Percentiles rank a stretch among this genome's conserved stretches.
Conservation (phyloP, 768 basidiomycete genomes). For the Termitomyces sp. region DNA sequence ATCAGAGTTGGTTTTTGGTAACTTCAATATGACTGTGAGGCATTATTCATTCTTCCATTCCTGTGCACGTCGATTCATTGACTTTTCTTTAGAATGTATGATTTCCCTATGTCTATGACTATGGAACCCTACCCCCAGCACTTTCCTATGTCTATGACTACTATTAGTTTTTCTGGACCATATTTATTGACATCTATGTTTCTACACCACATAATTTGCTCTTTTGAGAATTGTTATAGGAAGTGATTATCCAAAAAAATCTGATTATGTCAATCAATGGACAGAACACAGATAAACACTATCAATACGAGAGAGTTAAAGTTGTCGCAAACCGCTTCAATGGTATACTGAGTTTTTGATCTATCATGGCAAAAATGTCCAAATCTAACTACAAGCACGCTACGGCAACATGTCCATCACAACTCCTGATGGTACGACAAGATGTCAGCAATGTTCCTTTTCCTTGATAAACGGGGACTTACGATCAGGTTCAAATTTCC, state of each 20-base stretch:
- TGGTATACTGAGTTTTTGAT: slow-evolving; percentile 10
- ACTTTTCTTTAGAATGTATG: neutral
- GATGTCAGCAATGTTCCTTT: neutral
- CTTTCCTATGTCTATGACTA: too few species aligned
- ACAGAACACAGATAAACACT: slow-evolving; percentile 2
- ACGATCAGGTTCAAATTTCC: slow-evolving; percentile 84
- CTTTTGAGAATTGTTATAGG: neutral
- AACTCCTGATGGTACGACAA: slow-evolving; percentile 19
- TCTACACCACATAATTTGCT: neutral
- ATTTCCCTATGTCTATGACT: neutral
- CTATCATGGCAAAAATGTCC: slow-evolving; percentile 11
- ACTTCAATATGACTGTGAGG: slow-evolving; percentile 65
- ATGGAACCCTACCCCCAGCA: too few species aligned
- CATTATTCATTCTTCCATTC: neutral
- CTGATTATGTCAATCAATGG: slow-evolving; percentile 6
- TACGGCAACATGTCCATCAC: slow-evolving; percentile 12
- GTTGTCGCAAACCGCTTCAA: neutral
- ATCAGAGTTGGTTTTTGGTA: slow-evolving; percentile 65
- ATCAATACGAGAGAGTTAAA: neutral
- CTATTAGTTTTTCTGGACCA: neutral
- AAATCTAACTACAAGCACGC: slow-evolving; percentile 3
- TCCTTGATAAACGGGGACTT: slow-evolving; percentile 12
- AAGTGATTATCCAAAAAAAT: neutral
- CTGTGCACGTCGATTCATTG: neutral
- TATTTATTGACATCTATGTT: neutral